Evolutionary conservation across 1,284 basidiomycete genomes (phyloP), one percentile per base, ranked within the genome.

Genomic region (Termitomyces sp.): DNA sequence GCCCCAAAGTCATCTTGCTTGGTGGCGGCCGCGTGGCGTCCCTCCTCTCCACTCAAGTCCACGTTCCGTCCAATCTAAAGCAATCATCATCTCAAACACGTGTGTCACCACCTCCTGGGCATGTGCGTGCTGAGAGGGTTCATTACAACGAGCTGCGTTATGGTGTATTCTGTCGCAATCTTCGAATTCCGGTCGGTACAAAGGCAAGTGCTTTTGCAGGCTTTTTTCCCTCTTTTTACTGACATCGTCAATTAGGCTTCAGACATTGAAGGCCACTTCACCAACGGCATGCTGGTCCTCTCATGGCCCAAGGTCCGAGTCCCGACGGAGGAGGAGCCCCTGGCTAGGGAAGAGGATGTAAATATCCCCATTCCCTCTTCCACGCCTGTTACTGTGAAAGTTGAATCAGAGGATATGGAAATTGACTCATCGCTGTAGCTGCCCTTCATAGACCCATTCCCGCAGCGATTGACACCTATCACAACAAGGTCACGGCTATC

Each of bases 231-330:
- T 53, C 52, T 40, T 58, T 36, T 57, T 54, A 57, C 63, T 7
- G 61, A 43, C 59, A 49, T 53, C 61, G 62, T 24, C 24, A 39
- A 48, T 45, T 50, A 76, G 75, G 64, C 69, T 38, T 64, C 67
- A 42, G 70, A 76, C 45, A 67, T 78, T 38, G 66, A 58, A 1
- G 76, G 75, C 8, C 67, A 61, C 12, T 67, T 80, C n/a, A 60
- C 65, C 15, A 75, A 79, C 30, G 80, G 80, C 42, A 72, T 82
- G 68, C 68, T 82, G 30, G 71, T 70, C 12, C 70, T 82, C 48
- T 74, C 76, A 15, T 82, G 78, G 77, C 80, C 80, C 17, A 74
- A 73, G 42, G 55, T 53, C 10, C 45, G 38, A 13, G 19, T 9
- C 7, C 28, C 53, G 50, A n/a, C 36, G 38, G 13, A 8, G 15